Percentiles rank a stretch among this genome's conserved stretches.
Conservation (phyloP, 257 asterid genomes). For the Echium plantagineum region DNA sequence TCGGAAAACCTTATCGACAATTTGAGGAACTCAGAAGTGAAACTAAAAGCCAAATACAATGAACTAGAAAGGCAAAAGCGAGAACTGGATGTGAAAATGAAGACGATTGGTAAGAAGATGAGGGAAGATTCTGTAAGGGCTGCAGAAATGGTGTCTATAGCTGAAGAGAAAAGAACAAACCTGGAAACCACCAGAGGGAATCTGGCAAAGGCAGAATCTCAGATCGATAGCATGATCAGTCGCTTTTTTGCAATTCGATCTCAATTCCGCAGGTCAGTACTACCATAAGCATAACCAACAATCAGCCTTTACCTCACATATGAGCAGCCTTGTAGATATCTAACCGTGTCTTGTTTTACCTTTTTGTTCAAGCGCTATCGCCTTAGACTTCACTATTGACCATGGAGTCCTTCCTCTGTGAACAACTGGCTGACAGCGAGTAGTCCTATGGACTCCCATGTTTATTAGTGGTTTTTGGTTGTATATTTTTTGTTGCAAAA, state of each 20-base stretch:
- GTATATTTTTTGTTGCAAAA: too few species aligned
- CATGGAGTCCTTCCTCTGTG: too few species aligned
- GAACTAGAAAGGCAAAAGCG: not conserved
- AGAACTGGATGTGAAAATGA: not conserved
- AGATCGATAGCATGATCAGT: not conserved
- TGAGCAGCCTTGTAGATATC: too few species aligned
- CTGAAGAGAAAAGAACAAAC: not conserved
- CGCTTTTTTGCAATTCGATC: not conserved
- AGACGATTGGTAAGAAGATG: not conserved
- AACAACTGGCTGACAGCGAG: too few species aligned
- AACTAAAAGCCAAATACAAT: not conserved
- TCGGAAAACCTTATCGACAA: not conserved
- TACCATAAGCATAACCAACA: too few species aligned
- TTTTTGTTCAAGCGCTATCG: too few species aligned
- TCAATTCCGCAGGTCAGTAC: not conserved
- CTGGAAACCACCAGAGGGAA: not conserved
- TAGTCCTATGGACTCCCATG: too few species aligned
- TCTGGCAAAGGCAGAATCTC: not conserved
- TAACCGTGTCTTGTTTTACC: too few species aligned
- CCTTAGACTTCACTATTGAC: too few species aligned
- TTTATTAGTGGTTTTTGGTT: too few species aligned
- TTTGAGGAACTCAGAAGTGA: not conserved
- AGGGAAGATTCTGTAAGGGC: not conserved
- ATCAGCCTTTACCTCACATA: not conserved
- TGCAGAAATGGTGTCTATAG: not conserved